A percentile compares a stretch with the other conserved stretches of the same genome.
Conservation (phyloP, 2,329 filamentous ascomycete genomes). For the Aureobasidium sp. region DNA sequence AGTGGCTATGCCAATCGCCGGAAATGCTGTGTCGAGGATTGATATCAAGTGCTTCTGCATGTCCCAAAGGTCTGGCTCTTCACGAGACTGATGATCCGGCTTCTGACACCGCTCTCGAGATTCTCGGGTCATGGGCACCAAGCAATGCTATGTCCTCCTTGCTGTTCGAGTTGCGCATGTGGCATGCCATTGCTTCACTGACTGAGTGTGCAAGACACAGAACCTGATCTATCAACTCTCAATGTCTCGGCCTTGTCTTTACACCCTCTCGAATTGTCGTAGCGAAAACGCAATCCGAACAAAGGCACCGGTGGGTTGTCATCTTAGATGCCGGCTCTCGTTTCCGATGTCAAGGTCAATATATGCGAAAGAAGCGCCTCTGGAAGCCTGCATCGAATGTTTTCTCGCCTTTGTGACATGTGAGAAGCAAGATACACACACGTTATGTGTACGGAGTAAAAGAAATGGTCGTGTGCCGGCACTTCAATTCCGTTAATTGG, state of each 20-base stretch:
- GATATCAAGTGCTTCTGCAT: not conserved
- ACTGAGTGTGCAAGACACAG: not conserved
- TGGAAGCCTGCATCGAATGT: constrained; percentile 6
- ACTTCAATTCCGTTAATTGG: not conserved
- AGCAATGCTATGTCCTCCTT: not conserved
- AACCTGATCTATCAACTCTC: not conserved
- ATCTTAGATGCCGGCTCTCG: not conserved
- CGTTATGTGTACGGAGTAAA: not conserved
- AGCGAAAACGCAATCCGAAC: not conserved
- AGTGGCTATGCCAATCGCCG: not conserved
- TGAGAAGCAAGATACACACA: not conserved
- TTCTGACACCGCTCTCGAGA: not conserved
- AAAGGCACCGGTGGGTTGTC: not conserved
- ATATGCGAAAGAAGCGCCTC: not conserved
- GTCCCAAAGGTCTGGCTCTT: not conserved
- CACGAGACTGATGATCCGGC: not conserved
- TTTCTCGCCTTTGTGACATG: not conserved
- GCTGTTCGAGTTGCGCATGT: not conserved
- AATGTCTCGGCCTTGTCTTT: too few relatives aligned
- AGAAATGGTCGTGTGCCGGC: not conserved
- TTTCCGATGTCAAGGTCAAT: not conserved
- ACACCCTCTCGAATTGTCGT: not conserved
- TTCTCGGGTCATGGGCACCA: not conserved
- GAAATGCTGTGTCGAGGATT: not conserved
- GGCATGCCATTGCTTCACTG: not conserved